phyloP scores from a whole-genome alignment of 2,329 filamentous ascomycete genomes.

The Pyrenophora tritici-repentis region DNA sequence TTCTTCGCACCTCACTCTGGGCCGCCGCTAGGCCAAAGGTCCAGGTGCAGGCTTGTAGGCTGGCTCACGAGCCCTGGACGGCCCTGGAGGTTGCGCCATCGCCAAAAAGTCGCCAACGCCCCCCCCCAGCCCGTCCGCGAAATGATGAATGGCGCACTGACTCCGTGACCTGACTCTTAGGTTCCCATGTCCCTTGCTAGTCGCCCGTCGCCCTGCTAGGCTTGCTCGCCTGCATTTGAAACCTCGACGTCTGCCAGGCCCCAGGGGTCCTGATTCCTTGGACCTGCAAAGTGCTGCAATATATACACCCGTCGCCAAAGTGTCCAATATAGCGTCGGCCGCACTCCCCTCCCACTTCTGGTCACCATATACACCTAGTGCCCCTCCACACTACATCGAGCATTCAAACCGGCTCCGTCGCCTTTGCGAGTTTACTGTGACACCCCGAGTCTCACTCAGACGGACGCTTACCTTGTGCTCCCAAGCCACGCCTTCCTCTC shows the following conservation, averaged over 20 bases:
- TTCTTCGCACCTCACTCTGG: neutral
- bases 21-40: constrained; percentile 12
- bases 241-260: constrained; percentile 12
- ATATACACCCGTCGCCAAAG: constrained; percentile 9
- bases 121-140: constrained; percentile 1
- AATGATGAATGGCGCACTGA: constrained; percentile 14
- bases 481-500: constrained; percentile 26
- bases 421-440: constrained; percentile 17
- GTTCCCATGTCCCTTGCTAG: constrained; percentile 2
- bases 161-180: constrained; percentile 15
- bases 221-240: constrained; percentile 15
- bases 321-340: constrained; percentile 7
- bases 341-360: neutral
- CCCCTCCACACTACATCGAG: neutral
- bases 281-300: constrained; percentile 11
- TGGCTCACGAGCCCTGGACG: too few relatives aligned
- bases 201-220: constrained; percentile 5
- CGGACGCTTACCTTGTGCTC: constrained; percentile 19
- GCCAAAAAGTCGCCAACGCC: neutral
- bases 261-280: constrained; percentile 3
- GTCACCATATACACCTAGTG: neutral
- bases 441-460: constrained; percentile 28
- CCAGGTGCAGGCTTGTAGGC: too few relatives aligned
- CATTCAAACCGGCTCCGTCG: constrained; percentile 4
- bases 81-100: constrained; percentile 8